Base-by-base conservation (phyloP, 2,329 filamentous ascomycete genomes). In the Neocatenulostroma microsporum region DNA sequence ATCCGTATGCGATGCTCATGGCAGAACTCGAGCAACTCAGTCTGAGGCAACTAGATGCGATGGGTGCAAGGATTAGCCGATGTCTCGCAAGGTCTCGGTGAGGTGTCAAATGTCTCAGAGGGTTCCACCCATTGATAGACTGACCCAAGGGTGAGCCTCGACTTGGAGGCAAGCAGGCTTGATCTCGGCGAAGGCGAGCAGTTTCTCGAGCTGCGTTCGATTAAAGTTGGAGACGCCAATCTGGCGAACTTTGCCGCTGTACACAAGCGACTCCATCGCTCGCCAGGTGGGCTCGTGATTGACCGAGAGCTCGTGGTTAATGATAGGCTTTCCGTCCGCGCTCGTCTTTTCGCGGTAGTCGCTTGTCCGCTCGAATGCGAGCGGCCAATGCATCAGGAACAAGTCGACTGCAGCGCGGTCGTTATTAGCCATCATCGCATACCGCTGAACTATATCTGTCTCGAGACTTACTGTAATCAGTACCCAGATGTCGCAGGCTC, bases 341-440 rank as follows among this genome's bases (percentile, higher is more conserved):
- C 35, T 67, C 50, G 17, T 61, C 50, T 42, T 68, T 69, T 3
- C 71, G 71, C 34, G 72, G 64, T 25, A 63, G 44, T 66, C 59
- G 15, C 62, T 58, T n/a, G 69, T 64, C 17, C 64, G 60, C 31
- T 67, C 65, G 37, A 74, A 76, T 1, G 74, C n/a, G n/a, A n/a
- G 64, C 0, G 74, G 74, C 69, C 72, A 84, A 60, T 83, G 79
- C 54, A 86, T 82, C 40, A 84, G 67, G 57, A 73, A 82, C 9
- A 84, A 64, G 54, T 84, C 80, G 39, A 84, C 65, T n/a, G n/a
- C n/a, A n/a, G n/a, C n/a, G n/a, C n/a, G n/a, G n/a, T n/a, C n/a
- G n/a, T n/a, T n/a, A n/a, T n/a, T n/a, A n/a, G n/a, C n/a, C n/a
- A n/a, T n/a, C n/a, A n/a, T n/a, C n/a, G n/a, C n/a, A n/a, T n/a